Evolutionary conservation across 2,329 filamentous ascomycete species (phyloP), one percentile per base, ranked within the genome.

Genomic region (Ophiocordyceps camponoti-leonardi): DNA sequence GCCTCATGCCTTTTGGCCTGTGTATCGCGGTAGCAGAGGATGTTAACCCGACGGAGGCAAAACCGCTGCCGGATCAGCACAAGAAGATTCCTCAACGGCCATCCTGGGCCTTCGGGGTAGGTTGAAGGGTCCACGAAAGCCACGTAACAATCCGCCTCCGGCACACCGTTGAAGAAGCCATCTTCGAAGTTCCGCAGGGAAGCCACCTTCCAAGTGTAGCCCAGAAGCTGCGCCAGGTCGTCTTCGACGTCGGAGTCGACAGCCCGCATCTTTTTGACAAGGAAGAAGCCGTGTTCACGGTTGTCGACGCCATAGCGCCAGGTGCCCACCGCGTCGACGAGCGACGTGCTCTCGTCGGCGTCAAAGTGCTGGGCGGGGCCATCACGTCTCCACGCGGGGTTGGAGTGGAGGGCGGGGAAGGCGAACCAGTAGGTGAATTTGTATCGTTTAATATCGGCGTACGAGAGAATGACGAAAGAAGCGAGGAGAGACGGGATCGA

Each of bases 371-470:
- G 64, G 43, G 75, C 66, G 10, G 67, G 67, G 2, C 68, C 72
- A 2, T 71, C 62, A 44, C 80, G 68, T 53, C 76, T 81, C 92
- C 92, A 98, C 26, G 73, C 69, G 2, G 86, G 86, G 46, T 90
- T 81, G 4, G 90, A 94, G 59, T 94, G 88, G 41, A 98, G 72
- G 16, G 90, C 87, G 1, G 92, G 92, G 57, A 94, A 98, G 6
- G 83, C 90, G 62, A 96, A 96, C 79, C 93, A 94, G 65, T 96
- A 96, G n/a, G 83, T 86, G 60, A 96, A 95, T 50, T 81, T 86
- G 67, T 96, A 96, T 59, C 93, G 95, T 63, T 98, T 98, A 31
- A 98, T 73, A 58, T 98, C 90, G 50, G 92, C 90, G 60, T 86
- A 98, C 16, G 86, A 94, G 42, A 96, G 77, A 48, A 93, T 79